Conservation (phyloP, 1,139 yeast genomes). For the Candida buenavistaensis region DNA sequence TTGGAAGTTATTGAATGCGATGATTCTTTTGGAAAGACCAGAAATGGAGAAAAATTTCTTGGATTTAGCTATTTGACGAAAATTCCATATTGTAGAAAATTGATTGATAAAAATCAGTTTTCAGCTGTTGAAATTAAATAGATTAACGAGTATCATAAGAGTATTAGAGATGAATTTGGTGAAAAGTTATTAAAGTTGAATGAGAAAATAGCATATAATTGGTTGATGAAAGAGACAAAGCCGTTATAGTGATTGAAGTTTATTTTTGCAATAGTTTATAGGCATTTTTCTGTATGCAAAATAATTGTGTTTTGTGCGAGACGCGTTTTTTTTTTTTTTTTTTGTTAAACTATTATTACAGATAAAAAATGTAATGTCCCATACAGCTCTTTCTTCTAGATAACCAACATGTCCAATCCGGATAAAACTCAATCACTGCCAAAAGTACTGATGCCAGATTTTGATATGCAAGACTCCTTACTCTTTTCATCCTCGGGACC, state of each 20-base stretch:
- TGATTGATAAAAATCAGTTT: conserved; percentile 42
- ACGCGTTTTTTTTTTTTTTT: no score
- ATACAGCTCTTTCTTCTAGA: no score
- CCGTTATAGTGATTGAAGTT: no score
- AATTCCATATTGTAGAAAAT: conserved; percentile 52
- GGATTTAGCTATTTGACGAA: conserved; percentile 52
- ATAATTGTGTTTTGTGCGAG: no score
- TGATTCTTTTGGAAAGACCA: conserved; percentile 32
- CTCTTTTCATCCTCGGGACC: background rate
- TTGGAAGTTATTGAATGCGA: conserved; percentile 42
- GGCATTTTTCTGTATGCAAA: no score
- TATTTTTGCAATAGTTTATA: no score
- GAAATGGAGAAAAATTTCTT: conserved; percentile 35
- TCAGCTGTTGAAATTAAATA: conserved; percentile 45
- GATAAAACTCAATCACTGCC: no score
- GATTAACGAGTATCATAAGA: conserved; percentile 49
- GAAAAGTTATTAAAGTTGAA: conserved; percentile 37
- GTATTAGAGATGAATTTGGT: conserved; percentile 37
- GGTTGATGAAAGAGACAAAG: conserved; percentile 41
- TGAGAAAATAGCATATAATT: conserved; percentile 36
- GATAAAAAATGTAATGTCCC: no score
- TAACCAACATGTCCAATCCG: no score
- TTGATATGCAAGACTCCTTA: background rate
- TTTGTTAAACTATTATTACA: no score
- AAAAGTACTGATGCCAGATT: background rate